These are phyloP conservation scores for Suillus occidentalis DNA, from an alignment of 768 basidiomycete genomes.

Conservation along the genomic window DNA sequence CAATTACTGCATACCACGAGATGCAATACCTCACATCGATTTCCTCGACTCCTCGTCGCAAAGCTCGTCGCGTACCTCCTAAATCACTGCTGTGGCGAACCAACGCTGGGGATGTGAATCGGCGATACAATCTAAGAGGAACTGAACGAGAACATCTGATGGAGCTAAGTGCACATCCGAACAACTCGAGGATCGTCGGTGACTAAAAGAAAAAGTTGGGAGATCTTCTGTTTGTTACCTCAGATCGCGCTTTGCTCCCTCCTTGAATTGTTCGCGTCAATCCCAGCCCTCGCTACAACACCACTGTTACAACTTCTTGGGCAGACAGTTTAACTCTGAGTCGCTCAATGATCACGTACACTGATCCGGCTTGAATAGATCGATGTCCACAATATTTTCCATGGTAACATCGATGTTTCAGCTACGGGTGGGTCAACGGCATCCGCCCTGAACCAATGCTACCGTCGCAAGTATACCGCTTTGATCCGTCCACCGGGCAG, in stretches of 20 bases:
- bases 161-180: background rate
- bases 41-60: too few relatives aligned
- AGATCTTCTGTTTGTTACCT: conserved; percentile 59
- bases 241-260: conserved; percentile 62
- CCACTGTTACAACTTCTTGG: conserved; percentile 72
- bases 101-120: background rate
- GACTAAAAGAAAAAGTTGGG: conserved; percentile 26
- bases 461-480: conserved; percentile 47
- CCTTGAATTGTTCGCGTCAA: conserved; percentile 66
- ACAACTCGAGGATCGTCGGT: background rate
- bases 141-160: background rate
- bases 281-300: conserved; percentile 60
- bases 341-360: conserved; percentile 70
- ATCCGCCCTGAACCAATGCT: conserved; percentile 41
- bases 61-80: background rate
- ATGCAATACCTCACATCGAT: too few relatives aligned
- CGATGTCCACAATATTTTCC: too few relatives aligned
- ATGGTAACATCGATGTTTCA: background rate
- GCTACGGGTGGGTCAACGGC: conserved; percentile 35
- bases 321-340: conserved; percentile 73
- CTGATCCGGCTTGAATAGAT: conserved; percentile 52
- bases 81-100: background rate
- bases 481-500: conserved; percentile 40
- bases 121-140: background rate
- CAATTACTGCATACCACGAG: too few relatives aligned